Percentiles rank a stretch among this genome's conserved stretches.
Conservation (phyloP, 2,329 filamentous ascomycete genomes). For the Ambrosiella cleistominuta region DNA sequence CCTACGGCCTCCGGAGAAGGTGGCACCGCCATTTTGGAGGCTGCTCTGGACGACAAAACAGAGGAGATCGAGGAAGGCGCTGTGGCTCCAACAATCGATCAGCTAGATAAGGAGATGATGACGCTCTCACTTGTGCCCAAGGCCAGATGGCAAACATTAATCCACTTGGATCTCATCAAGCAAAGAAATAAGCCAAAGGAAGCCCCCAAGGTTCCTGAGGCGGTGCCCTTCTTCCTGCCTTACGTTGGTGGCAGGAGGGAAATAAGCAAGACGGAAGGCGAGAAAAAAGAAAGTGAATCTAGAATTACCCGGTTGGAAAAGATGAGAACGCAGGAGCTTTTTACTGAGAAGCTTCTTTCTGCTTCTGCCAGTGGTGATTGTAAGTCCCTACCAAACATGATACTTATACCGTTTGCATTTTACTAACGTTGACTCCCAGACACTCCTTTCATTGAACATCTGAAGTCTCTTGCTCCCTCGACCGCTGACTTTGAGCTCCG, state of each 20-base stretch:
- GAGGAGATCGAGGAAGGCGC: constrained; percentile 24
- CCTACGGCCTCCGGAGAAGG: constrained; percentile 73
- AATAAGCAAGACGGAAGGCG: constrained; percentile 18
- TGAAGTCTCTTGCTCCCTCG: constrained; percentile 67
- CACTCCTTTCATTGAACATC: constrained; percentile 52
- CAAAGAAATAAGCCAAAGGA: constrained; percentile 89
- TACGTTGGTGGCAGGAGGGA: constrained; percentile 28
- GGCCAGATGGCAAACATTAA: constrained; percentile 80
- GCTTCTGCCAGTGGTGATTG: constrained; percentile 41
- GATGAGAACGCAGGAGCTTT: constrained; percentile 37
- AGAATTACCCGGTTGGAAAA: constrained; percentile 52
- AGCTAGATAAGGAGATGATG: constrained; percentile 66
- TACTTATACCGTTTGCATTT: constrained; percentile 6
- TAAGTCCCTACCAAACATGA: constrained; percentile 23
- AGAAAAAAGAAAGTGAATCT: constrained; percentile 31
- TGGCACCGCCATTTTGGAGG: constrained; percentile 46
- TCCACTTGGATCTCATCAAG: constrained; percentile 84
- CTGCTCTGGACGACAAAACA: constrained; percentile 22
- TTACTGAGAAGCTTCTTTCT: constrained; percentile 37
- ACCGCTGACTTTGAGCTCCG: constrained; percentile 83
- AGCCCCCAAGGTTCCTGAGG: constrained; percentile 77
- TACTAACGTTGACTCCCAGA: constrained; percentile 26
- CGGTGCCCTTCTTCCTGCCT: constrained; percentile 88
- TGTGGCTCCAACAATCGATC: constrained; percentile 44
- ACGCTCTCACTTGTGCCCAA: constrained; percentile 81